A percentile compares a stretch with the other conserved stretches of the same genome.
Evolutionary conservation across 495 filamentous ascomycete species (phyloP).

Genomic region (Penicillium cosmopolitanum): DNA sequence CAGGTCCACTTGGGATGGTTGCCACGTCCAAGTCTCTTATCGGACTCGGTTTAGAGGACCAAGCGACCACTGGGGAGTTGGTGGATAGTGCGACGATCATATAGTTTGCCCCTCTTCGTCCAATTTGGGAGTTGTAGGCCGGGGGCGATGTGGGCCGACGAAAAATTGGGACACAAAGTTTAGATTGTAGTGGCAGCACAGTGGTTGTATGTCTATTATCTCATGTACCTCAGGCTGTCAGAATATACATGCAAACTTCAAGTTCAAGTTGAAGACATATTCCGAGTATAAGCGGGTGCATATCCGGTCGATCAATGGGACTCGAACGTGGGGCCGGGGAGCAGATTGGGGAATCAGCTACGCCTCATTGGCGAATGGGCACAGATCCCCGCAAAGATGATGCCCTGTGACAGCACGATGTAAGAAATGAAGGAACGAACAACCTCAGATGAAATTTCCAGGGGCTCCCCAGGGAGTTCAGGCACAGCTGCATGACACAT

Average conservation of each 20-base stretch:
- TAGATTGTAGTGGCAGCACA: not conserved
- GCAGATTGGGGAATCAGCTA: constrained; percentile 13
- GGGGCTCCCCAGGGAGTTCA: constrained; percentile 13
- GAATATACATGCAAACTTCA: not conserved
- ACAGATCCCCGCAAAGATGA: constrained; percentile 6
- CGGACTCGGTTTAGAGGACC: not conserved
- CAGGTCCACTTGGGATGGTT: constrained; percentile 10
- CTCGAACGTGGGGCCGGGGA: constrained; percentile 4
- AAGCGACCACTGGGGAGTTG: not conserved
- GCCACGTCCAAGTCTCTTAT: constrained; percentile 12
- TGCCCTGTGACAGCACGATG: not conserved
- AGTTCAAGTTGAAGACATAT: not conserved
- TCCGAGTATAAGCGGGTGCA: not conserved
- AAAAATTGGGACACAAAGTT: not conserved
- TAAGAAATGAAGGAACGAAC: not conserved
- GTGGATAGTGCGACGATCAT: too few relatives aligned
- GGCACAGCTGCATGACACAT: constrained; percentile 13
- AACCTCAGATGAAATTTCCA: not conserved
- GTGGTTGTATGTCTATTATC: too few relatives aligned
- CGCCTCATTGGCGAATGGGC: constrained; percentile 8
- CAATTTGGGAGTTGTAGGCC: not conserved
- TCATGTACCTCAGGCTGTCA: too few relatives aligned
- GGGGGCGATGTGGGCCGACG: not conserved
- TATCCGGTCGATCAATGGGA: constrained; percentile 18
- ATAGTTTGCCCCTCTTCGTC: not conserved